Conservation (phyloP, 768 basidiomycete genomes). For the Russula sp. region DNA sequence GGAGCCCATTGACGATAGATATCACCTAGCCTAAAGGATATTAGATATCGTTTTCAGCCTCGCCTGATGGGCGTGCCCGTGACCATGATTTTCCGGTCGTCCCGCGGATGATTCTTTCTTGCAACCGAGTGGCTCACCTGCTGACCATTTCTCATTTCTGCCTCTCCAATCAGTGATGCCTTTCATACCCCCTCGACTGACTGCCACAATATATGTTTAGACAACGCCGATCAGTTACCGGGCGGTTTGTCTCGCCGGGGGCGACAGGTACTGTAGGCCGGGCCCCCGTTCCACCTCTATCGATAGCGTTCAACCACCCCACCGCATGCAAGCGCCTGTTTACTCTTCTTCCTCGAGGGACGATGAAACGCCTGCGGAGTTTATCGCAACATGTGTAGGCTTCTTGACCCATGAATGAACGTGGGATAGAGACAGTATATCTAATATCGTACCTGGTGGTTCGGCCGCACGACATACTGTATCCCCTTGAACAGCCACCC, state of each 20-base stretch:
- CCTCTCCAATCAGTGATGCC: neutral
- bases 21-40: neutral
- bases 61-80: conserved; percentile 17
- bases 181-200: neutral
- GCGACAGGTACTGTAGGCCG: neutral
- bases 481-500: neutral
- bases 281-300: conserved; percentile 11
- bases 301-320: conserved; percentile 6
- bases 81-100: conserved; percentile 3
- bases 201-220: conserved; percentile 2
- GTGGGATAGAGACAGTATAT: conserved; percentile 10
- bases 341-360: neutral
- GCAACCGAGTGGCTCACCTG: conserved; percentile 4
- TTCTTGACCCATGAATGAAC: conserved; percentile 5
- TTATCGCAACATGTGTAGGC: neutral
- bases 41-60: conserved; percentile 2
- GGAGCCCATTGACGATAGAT: neutral
- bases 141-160: conserved; percentile 1
- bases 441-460: neutral
- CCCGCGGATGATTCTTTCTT: neutral
- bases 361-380: conserved; percentile 12
- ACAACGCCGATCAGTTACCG: neutral
- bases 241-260: neutral
- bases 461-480: neutral
- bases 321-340: conserved; percentile 3